These are phyloP conservation scores for Coniella lustricola DNA, from an alignment of 2,329 filamentous ascomycete species.

Conservation along the genomic window DNA sequence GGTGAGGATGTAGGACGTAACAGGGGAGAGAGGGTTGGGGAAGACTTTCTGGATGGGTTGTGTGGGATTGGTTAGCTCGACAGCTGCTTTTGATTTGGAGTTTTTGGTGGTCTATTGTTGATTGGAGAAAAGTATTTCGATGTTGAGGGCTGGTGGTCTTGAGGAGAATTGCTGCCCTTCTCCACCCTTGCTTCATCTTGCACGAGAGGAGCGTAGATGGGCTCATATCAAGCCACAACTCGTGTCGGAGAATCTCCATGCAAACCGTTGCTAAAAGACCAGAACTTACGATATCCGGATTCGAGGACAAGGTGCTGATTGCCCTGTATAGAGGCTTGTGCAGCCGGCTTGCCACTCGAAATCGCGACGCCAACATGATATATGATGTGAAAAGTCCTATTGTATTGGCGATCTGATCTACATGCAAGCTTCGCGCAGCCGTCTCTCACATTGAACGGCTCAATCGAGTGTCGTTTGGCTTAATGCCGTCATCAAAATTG, in stretches of 20 bases:
- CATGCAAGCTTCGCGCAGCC: no score
- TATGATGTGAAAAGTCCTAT: no score
- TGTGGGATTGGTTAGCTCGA: no score
- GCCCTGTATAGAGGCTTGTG: conserved; percentile 23
- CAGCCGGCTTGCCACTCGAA: conserved; percentile 20
- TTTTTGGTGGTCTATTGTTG: no score
- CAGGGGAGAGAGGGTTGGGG: conserved; percentile 37
- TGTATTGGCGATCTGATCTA: no score
- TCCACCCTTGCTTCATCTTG: not conserved
- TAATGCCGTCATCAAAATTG: conserved; percentile 12
- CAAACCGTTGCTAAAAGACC: no score
- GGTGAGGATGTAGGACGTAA: conserved; percentile 45
- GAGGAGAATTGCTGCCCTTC: not conserved
- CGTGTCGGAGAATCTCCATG: no score
- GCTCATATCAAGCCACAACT: not conserved
- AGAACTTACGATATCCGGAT: conserved; percentile 45
- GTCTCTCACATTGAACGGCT: no score
- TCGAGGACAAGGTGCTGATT: conserved; percentile 42
- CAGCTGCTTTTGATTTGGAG: no score
- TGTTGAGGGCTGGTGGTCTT: not conserved
- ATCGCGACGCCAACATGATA: conserved; percentile 29
- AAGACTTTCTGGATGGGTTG: conserved; percentile 59
- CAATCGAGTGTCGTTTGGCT: not conserved
- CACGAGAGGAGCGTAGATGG: no score
- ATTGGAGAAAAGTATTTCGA: no score